Conservation (phyloP, 2,329 filamentous ascomycete species). For the Trichoderma harzianum region DNA sequence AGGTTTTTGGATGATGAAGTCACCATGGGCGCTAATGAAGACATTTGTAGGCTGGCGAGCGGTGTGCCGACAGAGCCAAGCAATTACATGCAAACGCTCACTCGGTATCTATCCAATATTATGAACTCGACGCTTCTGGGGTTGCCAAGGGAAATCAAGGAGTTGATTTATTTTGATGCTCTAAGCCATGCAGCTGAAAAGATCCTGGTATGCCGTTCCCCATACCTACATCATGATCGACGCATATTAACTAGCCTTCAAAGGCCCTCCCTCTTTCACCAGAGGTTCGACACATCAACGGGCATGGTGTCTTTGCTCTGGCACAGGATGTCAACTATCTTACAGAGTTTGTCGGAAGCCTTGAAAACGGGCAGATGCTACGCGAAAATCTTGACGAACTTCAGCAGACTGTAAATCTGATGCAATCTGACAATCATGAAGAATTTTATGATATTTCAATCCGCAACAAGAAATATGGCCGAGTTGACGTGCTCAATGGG, state of each 20-base stretch:
- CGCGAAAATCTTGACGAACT: constrained; percentile 88
- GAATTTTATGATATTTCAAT: constrained; percentile 93
- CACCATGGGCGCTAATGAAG: constrained; percentile 21
- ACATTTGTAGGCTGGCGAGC: constrained; percentile 44
- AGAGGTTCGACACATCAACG: constrained; percentile 81
- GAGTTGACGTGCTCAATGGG: constrained; percentile 87
- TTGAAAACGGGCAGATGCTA: constrained; percentile 82
- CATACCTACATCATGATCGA: background rate
- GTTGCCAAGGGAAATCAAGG: constrained; percentile 92
- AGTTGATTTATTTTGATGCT: constrained; percentile 96
- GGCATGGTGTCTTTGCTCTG: constrained; percentile 76
- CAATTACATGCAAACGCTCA: constrained; percentile 94
- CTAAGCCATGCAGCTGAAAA: constrained; percentile 84
- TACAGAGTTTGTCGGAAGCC: constrained; percentile 77
- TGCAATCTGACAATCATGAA: constrained; percentile 86
- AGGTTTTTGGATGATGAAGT: constrained; percentile 18
- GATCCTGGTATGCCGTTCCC: constrained; percentile 60
- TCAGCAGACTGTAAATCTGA: constrained; percentile 84
- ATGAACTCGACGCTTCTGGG: constrained; percentile 94
- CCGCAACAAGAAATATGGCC: constrained; percentile 88
- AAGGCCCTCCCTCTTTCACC: constrained; percentile 72
- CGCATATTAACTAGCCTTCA: background rate
- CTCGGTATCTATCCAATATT: constrained; percentile 88
- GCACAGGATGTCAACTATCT: constrained; percentile 82
- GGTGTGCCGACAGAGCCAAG: constrained; percentile 69